These are phyloP conservation scores for Eucommia ulmoides DNA, from an alignment of 257 asterid genomes.

Conservation along the genomic window DNA sequence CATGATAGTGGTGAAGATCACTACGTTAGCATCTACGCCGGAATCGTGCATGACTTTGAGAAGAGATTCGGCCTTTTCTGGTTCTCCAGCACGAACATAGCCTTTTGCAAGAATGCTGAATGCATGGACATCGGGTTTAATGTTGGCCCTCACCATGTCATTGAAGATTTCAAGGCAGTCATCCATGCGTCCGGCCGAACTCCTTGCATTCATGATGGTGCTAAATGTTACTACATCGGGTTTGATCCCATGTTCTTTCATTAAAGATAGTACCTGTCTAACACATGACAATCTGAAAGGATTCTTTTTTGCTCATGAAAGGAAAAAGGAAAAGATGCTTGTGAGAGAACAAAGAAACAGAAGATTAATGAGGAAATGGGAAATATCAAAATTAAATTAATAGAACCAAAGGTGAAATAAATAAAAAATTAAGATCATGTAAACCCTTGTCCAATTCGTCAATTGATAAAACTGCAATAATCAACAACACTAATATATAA, in stretches of 20 bases:
- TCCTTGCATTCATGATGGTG: conserved; percentile 93
- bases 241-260: conserved; percentile 77
- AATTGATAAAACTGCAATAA: too few relatives aligned
- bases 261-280: conserved; percentile 48
- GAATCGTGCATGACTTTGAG: conserved; percentile 38
- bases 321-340: too few relatives aligned
- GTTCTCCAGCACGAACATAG: conserved; percentile 69
- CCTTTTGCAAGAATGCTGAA: conserved; percentile 98
- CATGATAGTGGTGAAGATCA: conserved; percentile 83
- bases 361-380: too few relatives aligned
- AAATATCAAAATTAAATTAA: too few relatives aligned
- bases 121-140: conserved; percentile 67
- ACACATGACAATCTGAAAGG: neutral
- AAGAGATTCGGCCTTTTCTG: conserved; percentile 60
- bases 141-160: conserved; percentile 59
- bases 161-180: conserved; percentile 68
- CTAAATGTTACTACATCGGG: conserved; percentile 87
- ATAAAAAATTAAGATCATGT: too few relatives aligned
- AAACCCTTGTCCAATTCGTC: too few relatives aligned
- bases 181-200: conserved; percentile 73
- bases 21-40: conserved; percentile 60
- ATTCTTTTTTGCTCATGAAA: too few relatives aligned
- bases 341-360: too few relatives aligned
- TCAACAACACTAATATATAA: too few relatives aligned
- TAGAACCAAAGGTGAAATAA: too few relatives aligned